phyloP scores from a whole-genome alignment of 2,329 filamentous ascomycete species.

The Claviceps spartinae region DNA sequence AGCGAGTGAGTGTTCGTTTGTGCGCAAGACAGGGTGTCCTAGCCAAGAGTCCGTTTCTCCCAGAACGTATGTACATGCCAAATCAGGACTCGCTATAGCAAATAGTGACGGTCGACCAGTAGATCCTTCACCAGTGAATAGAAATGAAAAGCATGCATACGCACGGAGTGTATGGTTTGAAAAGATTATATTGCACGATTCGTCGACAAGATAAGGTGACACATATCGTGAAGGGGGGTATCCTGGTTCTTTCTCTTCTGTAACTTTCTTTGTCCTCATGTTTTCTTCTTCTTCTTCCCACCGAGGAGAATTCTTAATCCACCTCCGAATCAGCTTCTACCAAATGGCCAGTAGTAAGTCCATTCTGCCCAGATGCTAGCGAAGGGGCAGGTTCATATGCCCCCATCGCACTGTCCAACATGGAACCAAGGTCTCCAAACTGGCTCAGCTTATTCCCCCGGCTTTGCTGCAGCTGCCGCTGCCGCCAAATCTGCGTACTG shows the following conservation, averaged over 20 bases:
- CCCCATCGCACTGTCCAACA: slow-evolving; percentile 25
- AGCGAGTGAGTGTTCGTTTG: too few species aligned
- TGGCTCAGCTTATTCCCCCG: slow-evolving; percentile 22
- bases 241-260: slow-evolving; percentile 1
- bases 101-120: too few species aligned
- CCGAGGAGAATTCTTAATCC: slow-evolving; percentile 12
- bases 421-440: slow-evolving; percentile 34
- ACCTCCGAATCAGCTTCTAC: slow-evolving; percentile 24
- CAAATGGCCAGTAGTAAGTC: slow-evolving; percentile 13
- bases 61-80: too few species aligned
- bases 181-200: too few species aligned
- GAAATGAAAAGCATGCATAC: too few species aligned
- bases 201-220: neutral
- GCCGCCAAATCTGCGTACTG: slow-evolving; percentile 29
- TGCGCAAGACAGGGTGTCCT: too few species aligned
- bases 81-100: too few species aligned
- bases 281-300: neutral
- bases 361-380: slow-evolving; percentile 6
- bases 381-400: slow-evolving; percentile 9
- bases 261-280: neutral
- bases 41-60: too few species aligned
- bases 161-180: too few species aligned
- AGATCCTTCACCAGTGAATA: too few species aligned
- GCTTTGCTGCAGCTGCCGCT: slow-evolving; percentile 15
- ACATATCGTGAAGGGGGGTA: slow-evolving; percentile 1